A percentile compares a stretch with the other conserved stretches of the same genome.
These are phyloP conservation scores for Aspergillus carbonarius DNA, from an alignment of 2,329 filamentous ascomycete species.

Conservation along the genomic window DNA sequence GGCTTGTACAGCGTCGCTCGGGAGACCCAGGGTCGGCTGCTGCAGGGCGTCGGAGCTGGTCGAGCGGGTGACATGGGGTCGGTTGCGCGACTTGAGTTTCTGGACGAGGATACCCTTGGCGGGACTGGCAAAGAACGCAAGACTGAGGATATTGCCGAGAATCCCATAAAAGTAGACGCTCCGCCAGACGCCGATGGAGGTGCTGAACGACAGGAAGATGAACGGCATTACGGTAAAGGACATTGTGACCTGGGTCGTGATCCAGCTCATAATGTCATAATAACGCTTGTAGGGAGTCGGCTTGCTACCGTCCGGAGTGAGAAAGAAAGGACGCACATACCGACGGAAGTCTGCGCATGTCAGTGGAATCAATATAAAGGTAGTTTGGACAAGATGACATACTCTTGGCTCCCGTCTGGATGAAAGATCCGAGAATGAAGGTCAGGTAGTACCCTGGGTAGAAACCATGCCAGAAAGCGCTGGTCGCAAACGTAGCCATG, in stretches of 20 bases:
- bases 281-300: conserved; percentile 73
- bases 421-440: conserved; percentile 84
- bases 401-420: conserved; percentile 95
- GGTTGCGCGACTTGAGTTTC: conserved; percentile 58
- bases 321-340: conserved; percentile 86
- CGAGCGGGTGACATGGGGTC: conserved; percentile 43
- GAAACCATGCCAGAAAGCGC: conserved; percentile 97
- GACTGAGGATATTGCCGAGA: conserved; percentile 62
- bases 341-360: conserved; percentile 73
- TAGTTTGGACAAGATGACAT: conserved; percentile 40
- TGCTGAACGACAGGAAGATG: conserved; percentile 70
- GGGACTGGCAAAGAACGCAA: conserved; percentile 77
- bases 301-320: conserved; percentile 70
- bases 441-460: conserved; percentile 93
- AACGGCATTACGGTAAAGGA: conserved; percentile 83
- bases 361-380: conserved; percentile 8
- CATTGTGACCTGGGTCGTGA: conserved; percentile 79
- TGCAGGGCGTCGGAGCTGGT: conserved; percentile 60
- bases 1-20: conserved; percentile 71
- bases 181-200: conserved; percentile 73
- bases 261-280: conserved; percentile 76
- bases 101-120: conserved; percentile 63
- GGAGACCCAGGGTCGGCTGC: conserved; percentile 72
- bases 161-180: conserved; percentile 87
- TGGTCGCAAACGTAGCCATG: conserved; percentile 89